Conservation (phyloP, 2,329 filamentous ascomycete species). For the Colletotrichum melonis region DNA sequence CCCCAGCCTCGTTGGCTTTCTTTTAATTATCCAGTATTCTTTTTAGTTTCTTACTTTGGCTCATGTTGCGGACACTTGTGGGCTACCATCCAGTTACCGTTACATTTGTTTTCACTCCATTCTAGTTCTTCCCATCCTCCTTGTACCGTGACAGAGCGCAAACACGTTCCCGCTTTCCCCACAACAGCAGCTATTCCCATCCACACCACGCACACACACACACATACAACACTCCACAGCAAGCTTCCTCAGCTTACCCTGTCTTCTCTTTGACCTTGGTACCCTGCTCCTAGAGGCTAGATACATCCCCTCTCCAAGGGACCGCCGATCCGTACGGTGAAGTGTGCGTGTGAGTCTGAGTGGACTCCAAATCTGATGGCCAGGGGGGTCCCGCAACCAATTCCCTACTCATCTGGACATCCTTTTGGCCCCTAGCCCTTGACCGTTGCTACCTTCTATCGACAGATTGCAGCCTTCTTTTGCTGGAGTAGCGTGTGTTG, state of each 20-base stretch:
- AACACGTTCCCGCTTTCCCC: constrained; percentile 3
- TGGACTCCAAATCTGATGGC: background rate
- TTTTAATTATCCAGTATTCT: constrained; percentile 1
- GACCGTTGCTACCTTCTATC: constrained; percentile 3
- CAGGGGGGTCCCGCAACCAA: background rate
- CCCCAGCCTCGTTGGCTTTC: background rate
- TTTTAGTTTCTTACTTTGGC: background rate
- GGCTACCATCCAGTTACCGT: background rate
- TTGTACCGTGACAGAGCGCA: background rate
- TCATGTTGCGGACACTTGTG: background rate
- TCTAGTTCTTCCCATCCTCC: background rate
- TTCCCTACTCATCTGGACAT: constrained; percentile 14
- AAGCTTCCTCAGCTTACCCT: constrained; percentile 4
- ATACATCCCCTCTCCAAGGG: background rate
- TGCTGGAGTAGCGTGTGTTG: constrained; percentile 11
- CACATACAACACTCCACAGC: background rate
- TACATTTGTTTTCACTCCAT: background rate
- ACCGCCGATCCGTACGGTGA: background rate
- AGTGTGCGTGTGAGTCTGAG: background rate
- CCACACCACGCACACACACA: background rate
- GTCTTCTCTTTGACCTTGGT: background rate
- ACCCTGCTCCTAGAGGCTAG: background rate
- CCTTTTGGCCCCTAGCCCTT: constrained; percentile 11
- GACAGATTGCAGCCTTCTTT: background rate
- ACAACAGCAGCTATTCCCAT: background rate